phyloP scores from a whole-genome alignment of 331 rosid genomes.

The Dryas integrifolia region DNA sequence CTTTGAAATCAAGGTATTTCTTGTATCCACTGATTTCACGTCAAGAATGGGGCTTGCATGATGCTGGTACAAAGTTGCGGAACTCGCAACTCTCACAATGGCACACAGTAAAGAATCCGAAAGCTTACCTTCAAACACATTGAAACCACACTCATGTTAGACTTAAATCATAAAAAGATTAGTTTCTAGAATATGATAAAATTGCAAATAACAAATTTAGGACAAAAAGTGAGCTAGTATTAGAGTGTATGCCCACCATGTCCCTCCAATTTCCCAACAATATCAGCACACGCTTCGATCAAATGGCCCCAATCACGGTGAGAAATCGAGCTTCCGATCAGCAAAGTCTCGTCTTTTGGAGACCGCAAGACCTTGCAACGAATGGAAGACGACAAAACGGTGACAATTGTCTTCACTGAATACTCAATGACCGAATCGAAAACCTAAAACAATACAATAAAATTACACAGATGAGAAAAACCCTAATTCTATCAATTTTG shows the following conservation, averaged over 20 bases:
- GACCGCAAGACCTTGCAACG: conserved; percentile 23
- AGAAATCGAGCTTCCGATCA: conserved; percentile 36
- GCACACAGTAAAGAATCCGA: conserved; percentile 23
- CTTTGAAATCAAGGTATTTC: conserved; percentile 19
- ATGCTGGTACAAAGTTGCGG: conserved; percentile 28
- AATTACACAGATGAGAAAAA: background rate
- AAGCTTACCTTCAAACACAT: conserved; percentile 28
- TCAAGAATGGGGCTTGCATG: conserved; percentile 18
- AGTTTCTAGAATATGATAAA: background rate
- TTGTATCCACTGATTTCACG: conserved; percentile 12
- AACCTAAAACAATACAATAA: conserved; percentile 25
- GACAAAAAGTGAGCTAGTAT: background rate
- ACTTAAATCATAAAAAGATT: background rate
- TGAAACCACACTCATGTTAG: background rate
- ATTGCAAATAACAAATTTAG: background rate
- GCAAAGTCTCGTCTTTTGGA: conserved; percentile 27
- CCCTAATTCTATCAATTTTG: background rate
- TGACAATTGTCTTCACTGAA: conserved; percentile 23
- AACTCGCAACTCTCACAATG: conserved; percentile 27
- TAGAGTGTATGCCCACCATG: conserved; percentile 22
- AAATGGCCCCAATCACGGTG: conserved; percentile 23
- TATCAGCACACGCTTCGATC: conserved; percentile 30
- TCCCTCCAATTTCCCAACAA: conserved; percentile 28
- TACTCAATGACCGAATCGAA: conserved; percentile 30
- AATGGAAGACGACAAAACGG: conserved; percentile 30